Evolutionary conservation across 2,329 filamentous ascomycete species (phyloP).

Genomic region (Scytalidium sp.): DNA sequence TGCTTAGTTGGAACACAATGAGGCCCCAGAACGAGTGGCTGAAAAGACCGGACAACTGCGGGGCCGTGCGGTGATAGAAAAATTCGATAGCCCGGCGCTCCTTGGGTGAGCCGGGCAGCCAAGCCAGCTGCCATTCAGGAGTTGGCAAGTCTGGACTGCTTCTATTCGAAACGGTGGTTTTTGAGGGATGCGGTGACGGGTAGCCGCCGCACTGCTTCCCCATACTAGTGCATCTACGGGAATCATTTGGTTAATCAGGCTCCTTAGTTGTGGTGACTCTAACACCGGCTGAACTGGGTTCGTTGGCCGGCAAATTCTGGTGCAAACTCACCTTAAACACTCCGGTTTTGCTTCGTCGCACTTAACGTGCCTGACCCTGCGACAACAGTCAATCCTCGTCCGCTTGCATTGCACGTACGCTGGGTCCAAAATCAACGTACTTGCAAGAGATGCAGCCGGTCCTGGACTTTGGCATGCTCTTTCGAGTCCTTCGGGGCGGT

Average conservation of each 20-base stretch:
- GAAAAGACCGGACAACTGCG: constrained; percentile 39
- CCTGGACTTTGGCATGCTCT: constrained; percentile 42
- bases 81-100: constrained; percentile 22
- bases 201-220: too few species aligned
- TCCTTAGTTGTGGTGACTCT: too few species aligned
- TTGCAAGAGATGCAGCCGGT: constrained; percentile 55
- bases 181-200: too few species aligned
- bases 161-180: too few species aligned
- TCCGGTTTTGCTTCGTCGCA: constrained; percentile 54
- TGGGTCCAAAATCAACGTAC: constrained; percentile 31
- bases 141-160: too few species aligned
- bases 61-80: constrained; percentile 37
- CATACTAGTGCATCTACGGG: too few species aligned
- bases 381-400: neutral
- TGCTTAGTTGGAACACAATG: constrained; percentile 42
- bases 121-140: constrained; percentile 16
- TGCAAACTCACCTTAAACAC: constrained; percentile 51
- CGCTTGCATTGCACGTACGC: too few species aligned
- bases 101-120: constrained; percentile 23
- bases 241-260: too few species aligned
- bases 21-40: constrained; percentile 41
- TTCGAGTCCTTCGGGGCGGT: constrained; percentile 19
- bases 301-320: too few species aligned
- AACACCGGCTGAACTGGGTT: constrained; percentile 11
- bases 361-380: constrained; percentile 52